Evolutionary conservation across 1,284 basidiomycete genomes (phyloP).

Genomic region (Thecaphora thlaspeos): DNA sequence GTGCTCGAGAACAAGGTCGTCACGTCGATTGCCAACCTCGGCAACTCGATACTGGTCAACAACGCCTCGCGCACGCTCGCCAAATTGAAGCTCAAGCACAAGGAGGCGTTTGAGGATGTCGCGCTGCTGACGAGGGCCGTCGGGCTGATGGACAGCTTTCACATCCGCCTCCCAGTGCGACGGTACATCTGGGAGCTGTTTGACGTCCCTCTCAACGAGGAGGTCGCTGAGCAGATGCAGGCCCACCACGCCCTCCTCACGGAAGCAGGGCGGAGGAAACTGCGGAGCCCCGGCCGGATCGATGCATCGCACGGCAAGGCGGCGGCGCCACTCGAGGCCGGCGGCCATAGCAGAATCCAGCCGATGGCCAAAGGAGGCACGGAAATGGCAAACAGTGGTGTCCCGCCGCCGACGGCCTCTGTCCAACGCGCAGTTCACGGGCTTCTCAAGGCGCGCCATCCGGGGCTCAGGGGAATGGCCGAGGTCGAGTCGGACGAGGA

Average conservation of each 20-base stretch:
- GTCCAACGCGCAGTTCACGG: no score
- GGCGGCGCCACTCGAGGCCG: no score
- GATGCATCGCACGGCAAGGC: no score
- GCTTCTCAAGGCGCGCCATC: neutral
- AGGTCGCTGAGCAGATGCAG: slow-evolving; percentile 3
- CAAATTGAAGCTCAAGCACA: slow-evolving; percentile 62
- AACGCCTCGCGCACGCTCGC: slow-evolving; percentile 44
- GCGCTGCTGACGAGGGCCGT: slow-evolving; percentile 44
- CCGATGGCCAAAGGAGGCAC: no score
- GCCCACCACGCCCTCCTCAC: neutral
- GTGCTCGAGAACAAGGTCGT: slow-evolving; percentile 77
- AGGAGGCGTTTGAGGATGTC: slow-evolving; percentile 29
- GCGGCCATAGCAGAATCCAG: no score
- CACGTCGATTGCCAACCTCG: slow-evolving; percentile 85
- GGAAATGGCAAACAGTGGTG: no score
- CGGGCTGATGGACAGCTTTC: slow-evolving; percentile 61
- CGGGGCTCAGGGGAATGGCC: neutral
- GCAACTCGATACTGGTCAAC: slow-evolving; percentile 86
- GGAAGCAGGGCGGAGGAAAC: neutral
- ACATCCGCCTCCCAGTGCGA: slow-evolving; percentile 75
- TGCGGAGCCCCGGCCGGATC: no score
- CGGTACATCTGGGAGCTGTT: slow-evolving; percentile 91
- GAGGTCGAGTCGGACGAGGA: neutral
- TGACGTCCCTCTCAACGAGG: slow-evolving; percentile 60
- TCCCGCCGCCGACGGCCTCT: no score